Conservation (phyloP, 2,329 filamentous ascomycete species). For the Alternaria dauci region DNA sequence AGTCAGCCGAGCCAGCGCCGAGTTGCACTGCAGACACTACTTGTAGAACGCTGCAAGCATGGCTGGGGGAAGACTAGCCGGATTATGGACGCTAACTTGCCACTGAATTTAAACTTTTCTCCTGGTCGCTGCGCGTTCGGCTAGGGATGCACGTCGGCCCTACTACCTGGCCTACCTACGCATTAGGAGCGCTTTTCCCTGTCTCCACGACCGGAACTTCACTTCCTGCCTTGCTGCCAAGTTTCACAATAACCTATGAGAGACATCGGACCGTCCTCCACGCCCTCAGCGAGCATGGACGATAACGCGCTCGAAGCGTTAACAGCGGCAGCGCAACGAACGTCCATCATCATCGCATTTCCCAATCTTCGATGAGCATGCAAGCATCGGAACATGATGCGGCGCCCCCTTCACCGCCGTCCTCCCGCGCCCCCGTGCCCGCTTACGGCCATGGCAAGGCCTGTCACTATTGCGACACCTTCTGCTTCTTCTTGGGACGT, state of each 20-base stretch:
- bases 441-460: conserved; percentile 9
- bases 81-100: conserved; percentile 37
- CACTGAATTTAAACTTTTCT: conserved; percentile 39
- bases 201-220: conserved; percentile 28
- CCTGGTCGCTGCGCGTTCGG: conserved; percentile 24
- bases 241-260: conserved; percentile 28
- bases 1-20: conserved; percentile 43
- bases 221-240: conserved; percentile 24
- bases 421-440: conserved; percentile 19
- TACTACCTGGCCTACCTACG: conserved; percentile 28
- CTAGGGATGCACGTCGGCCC: conserved; percentile 32
- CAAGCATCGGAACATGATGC: conserved; percentile 31
- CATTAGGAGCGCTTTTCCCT: conserved; percentile 23
- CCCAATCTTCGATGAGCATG: conserved; percentile 25
- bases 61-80: conserved; percentile 27
- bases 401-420: conserved; percentile 32
- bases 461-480: conserved; percentile 53
- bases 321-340: conserved; percentile 23
- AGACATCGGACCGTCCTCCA: conserved; percentile 31
- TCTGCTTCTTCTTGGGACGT: conserved; percentile 71
- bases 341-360: conserved; percentile 31
- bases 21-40: conserved; percentile 34
- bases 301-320: conserved; percentile 13
- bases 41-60: conserved; percentile 18
- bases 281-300: conserved; percentile 6